Evolutionary conservation across 2,329 filamentous ascomycete species (phyloP).

Genomic region (Coleophoma crateriformis): DNA sequence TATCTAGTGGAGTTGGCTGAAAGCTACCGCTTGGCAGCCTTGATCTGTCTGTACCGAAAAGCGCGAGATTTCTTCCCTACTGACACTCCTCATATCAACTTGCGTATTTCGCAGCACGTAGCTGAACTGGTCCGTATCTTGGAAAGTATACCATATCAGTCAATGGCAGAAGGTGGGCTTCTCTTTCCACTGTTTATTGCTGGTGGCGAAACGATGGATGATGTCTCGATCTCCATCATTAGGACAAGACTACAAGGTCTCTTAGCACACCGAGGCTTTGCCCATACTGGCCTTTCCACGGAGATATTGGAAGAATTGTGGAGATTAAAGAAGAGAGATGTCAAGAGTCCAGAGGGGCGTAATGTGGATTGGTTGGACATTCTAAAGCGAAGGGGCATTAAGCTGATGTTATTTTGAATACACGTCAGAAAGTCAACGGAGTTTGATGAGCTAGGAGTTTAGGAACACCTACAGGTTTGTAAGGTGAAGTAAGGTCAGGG

Average conservation of each 20-base stretch:
- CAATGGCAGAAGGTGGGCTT: conserved; percentile 4
- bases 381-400: not conserved
- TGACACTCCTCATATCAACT: not conserved
- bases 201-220: conserved; percentile 6
- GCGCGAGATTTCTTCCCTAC: conserved; percentile 1
- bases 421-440: not conserved
- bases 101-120: not conserved
- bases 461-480: not conserved
- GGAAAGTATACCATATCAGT: not conserved
- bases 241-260: conserved; percentile 1
- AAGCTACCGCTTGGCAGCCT: conserved; percentile 5
- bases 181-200: conserved; percentile 9
- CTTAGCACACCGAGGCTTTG: conserved; percentile 3
- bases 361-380: conserved; percentile 4
- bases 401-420: conserved; percentile 1
- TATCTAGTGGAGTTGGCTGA: conserved; percentile 3
- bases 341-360: not conserved
- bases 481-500: not conserved
- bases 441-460: not conserved
- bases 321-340: conserved; percentile 1
- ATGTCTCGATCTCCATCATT: conserved; percentile 3
- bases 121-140: not conserved
- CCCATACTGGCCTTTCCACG: conserved; percentile 1
- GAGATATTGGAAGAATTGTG: conserved; percentile 8
- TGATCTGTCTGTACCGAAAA: conserved; percentile 7